Evolutionary conservation across 1,284 basidiomycete genomes (phyloP), one percentile per base, ranked within the genome.

Genomic region (Rhodofomes roseus): DNA sequence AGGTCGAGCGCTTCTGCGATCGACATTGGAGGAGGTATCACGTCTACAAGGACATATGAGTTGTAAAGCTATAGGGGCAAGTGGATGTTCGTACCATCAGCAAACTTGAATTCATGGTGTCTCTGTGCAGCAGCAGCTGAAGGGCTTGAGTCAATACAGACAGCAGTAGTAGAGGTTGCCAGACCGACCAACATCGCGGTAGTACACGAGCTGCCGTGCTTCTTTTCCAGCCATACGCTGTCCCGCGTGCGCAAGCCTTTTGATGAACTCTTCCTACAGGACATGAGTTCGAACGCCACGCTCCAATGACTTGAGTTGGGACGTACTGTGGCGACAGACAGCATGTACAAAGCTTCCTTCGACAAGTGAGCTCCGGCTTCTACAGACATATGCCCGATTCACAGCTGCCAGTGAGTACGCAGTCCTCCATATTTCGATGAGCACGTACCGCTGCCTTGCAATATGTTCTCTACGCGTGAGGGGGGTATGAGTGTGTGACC

Each of bases 251-350:
- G 81, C 77, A 63, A 91, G 76, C 44, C 82, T 79, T 71, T 87
- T 89, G 55, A 92, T 82, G 69, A 92, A 92, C 67, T 90, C 88
- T 72, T 92, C 90, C 90, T 92, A 68, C 22, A n/a, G 7, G 18
- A 61, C 41, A 40, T 36, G 18, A 51, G 46, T 54, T 60, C 46
- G 55, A 54, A 5, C 34, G 11, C 51, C 23, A 39, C 54, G 59
- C 46, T 29, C 34, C 43, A 40, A 51, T 50, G 58, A 29, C 22
- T 46, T n/a, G 23, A 39, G 23, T 20, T 22, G 6, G 56, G 29
- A 41, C 83, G 55, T 70, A 90, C 89, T 40, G 89, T 86, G 56
- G 90, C 89, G 61, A 88, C 71, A 11, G 88, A 87, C 29, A 92
- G 71, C 50, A 90, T 73, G 65, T 84, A 90, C 16, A 85, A 73